A percentile compares a stretch with the other conserved stretches of the same genome.
Conservation (phyloP, 2,329 filamentous ascomycete genomes). For the Sporothrix schenckii region DNA sequence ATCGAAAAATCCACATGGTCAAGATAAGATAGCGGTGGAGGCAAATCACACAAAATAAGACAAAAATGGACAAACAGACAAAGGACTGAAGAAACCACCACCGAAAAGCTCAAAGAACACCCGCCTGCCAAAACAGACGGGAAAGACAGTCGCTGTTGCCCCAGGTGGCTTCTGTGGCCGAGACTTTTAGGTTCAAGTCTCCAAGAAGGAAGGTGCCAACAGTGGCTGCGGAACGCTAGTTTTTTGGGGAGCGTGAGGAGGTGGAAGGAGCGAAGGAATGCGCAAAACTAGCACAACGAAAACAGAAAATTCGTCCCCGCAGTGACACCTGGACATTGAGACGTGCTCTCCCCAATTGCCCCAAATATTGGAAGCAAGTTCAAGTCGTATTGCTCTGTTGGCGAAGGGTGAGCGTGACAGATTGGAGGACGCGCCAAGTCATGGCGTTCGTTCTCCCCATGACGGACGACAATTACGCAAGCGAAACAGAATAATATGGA, state of each 20-base stretch:
- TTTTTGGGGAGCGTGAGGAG: not conserved
- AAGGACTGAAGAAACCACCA: not conserved
- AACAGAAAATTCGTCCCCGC: constrained; percentile 26
- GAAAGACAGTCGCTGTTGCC: not conserved
- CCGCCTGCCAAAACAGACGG: constrained; percentile 4
- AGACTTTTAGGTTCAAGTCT: not conserved
- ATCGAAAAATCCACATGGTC: not conserved
- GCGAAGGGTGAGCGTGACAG: no score
- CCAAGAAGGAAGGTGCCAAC: constrained; percentile 19
- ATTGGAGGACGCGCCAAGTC: no score
- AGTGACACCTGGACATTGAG: constrained; percentile 26
- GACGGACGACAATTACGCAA: constrained; percentile 18
- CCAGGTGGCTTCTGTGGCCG: not conserved
- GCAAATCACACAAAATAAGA: constrained; percentile 15
- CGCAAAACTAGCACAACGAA: not conserved
- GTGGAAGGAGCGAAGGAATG: not conserved
- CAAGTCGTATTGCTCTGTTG: no score
- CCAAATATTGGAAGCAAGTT: no score
- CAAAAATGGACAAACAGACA: not conserved
- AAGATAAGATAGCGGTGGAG: constrained; percentile 18
- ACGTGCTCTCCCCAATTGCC: not conserved
- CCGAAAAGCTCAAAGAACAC: not conserved
- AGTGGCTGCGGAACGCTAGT: not conserved
- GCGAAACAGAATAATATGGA: not conserved
- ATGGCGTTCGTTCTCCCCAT: not conserved